Conservation (phyloP, 140 eudicot genomes). For the Erigeron philadelphicus region DNA sequence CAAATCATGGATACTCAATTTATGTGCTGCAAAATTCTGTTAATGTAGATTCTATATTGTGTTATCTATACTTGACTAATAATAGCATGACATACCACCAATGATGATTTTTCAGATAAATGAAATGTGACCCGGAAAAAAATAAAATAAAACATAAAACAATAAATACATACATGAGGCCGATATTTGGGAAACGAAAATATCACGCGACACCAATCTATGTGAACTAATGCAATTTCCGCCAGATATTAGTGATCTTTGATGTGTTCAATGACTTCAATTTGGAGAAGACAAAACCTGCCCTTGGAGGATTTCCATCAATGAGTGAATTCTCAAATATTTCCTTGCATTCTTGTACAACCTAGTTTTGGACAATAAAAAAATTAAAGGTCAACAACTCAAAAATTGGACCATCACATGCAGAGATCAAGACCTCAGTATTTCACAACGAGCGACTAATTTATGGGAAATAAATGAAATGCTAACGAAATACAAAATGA, state of each 20-base stretch:
- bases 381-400: not conserved
- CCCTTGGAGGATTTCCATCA: conserved; percentile 79
- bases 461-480: too few relatives aligned
- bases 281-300: conserved; percentile 82
- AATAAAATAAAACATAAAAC: not conserved
- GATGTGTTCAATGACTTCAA: conserved; percentile 63
- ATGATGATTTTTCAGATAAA: conserved; percentile 1
- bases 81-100: not conserved
- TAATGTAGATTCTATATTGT: conserved; percentile 12
- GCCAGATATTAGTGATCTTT: conserved; percentile 47
- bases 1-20: not conserved
- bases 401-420: not conserved
- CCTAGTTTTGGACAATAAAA: conserved; percentile 38
- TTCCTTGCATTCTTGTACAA: conserved; percentile 93
- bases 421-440: not conserved
- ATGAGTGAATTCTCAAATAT: conserved; percentile 71
- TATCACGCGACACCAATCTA: not conserved
- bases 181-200: not conserved
- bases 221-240: conserved; percentile 48
- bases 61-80: conserved; percentile 1
- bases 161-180: conserved; percentile 2
- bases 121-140: not conserved
- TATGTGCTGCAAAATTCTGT: conserved; percentile 16
- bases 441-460: too few relatives aligned
- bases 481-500: too few relatives aligned